Percentiles rank a stretch among this genome's conserved stretches.
Evolutionary conservation across 768 basidiomycete species (phyloP).

Genomic region (Harrya chromipes): DNA sequence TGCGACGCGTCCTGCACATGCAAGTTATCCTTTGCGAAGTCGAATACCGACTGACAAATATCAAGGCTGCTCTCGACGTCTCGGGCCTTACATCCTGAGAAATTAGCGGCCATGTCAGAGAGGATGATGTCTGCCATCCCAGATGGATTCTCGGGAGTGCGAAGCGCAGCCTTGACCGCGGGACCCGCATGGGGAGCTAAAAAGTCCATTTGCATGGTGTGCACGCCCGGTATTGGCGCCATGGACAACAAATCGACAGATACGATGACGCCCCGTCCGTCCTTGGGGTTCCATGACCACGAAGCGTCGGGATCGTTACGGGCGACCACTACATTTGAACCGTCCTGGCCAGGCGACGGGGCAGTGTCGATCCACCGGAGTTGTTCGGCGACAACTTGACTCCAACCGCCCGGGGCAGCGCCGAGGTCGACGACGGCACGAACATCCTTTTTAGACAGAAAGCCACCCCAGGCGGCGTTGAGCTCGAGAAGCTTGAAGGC

Average conservation of each 20-base stretch:
- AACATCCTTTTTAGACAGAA: constrained; percentile 52
- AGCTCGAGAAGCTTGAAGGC: constrained; percentile 92
- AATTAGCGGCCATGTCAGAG: constrained; percentile 88
- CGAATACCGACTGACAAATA: constrained; percentile 70
- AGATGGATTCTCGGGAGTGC: constrained; percentile 27
- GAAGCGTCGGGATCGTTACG: background rate
- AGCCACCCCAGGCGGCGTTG: constrained; percentile 49
- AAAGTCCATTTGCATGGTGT: constrained; percentile 76
- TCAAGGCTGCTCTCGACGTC: constrained; percentile 71
- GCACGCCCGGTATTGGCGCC: constrained; percentile 66
- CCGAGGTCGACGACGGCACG: constrained; percentile 80
- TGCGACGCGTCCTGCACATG: constrained; percentile 43
- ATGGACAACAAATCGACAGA: constrained; percentile 83
- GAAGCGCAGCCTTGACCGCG: constrained; percentile 41
- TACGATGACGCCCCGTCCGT: constrained; percentile 46
- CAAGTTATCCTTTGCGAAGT: constrained; percentile 59
- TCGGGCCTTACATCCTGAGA: constrained; percentile 61
- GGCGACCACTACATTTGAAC: too few relatives aligned
- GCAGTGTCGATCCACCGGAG: constrained; percentile 45
- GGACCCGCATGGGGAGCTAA: constrained; percentile 50
- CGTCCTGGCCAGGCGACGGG: background rate
- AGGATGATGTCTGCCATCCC: constrained; percentile 74
- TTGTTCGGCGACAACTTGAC: constrained; percentile 70
- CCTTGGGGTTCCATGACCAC: constrained; percentile 26
- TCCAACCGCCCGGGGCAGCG: constrained; percentile 93